These are phyloP conservation scores for Penicillium sp. DNA, from an alignment of 2,329 filamentous ascomycete species.

Conservation along the genomic window DNA sequence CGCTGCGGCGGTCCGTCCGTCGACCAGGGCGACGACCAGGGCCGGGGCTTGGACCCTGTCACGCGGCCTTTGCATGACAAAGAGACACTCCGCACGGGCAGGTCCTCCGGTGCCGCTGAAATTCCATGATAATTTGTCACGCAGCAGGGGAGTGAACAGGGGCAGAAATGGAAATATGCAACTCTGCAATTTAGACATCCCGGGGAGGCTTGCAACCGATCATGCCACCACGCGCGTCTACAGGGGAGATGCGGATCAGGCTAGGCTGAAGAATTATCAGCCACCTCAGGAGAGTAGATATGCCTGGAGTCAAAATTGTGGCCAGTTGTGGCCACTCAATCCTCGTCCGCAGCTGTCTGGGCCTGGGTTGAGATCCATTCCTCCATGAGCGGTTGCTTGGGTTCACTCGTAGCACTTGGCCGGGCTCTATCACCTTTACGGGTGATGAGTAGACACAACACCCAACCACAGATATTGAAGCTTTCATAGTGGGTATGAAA, in stretches of 20 bases:
- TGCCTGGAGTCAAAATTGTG: neutral
- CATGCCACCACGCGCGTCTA: constrained; percentile 11
- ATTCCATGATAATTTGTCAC: neutral
- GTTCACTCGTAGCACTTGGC: constrained; percentile 32
- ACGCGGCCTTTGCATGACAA: neutral
- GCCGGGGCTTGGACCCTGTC: neutral
- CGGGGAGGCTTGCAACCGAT: constrained; percentile 7
- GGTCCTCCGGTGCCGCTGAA: neutral
- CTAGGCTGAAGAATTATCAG: constrained; percentile 8
- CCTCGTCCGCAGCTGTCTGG: constrained; percentile 40
- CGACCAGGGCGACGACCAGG: neutral
- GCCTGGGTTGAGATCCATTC: constrained; percentile 82
- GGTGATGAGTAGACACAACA: constrained; percentile 85
- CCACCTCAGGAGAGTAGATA: neutral
- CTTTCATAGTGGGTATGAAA: constrained; percentile 90
- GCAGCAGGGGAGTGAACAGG: neutral
- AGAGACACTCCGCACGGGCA: neutral
- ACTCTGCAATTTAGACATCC: constrained; percentile 17
- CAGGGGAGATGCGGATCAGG: constrained; percentile 1
- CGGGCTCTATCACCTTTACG: constrained; percentile 56
- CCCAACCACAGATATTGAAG: constrained; percentile 91
- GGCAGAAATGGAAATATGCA: neutral
- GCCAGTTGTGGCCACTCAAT: constrained; percentile 20
- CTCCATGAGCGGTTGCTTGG: constrained; percentile 70
- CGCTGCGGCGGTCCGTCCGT: constrained; percentile 11